Evolutionary conservation across 1,139 yeast genomes (phyloP), one percentile per base, ranked within the genome.

Genomic region (Ogataea hybrid): DNA sequence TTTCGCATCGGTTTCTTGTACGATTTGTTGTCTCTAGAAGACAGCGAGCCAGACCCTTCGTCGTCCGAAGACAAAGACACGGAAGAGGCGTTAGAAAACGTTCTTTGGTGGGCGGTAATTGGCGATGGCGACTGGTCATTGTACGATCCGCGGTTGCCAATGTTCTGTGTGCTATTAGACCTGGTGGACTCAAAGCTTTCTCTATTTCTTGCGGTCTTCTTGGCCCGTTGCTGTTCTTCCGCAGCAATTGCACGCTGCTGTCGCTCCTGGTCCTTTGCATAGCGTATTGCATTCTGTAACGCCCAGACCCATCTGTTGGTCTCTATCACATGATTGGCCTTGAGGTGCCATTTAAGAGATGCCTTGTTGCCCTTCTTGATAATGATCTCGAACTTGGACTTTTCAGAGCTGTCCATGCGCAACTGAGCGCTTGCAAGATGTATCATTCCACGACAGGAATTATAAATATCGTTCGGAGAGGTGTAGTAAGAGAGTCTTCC

Each of bases 271-370:
- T 90, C 97, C 57, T 87, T 87, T 5, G 95, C 86, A 49, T 74
- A 78, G 37, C 94, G 83, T 32, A 90, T 87, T 2, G 97, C 95
- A 56, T 86, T 87, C 60, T 88, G 95, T 36, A 92, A 71, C 2
- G 94, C 85, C 97, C 97, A 88, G 10, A 92, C 96, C 98, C 98
- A 92, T 54, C 95, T 74, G 57, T 85, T 90, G 0, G 97, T 88
- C 62, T 92, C 97, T n/a, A 85, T 85, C 0, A 95, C 90, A 62
- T 90, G 97, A 55, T 88, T 87, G 3, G 97, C 96, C 63, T 85
- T 87, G 52, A 92, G 72, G 57, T 88, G 96, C 86, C 95, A 90
- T 61, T 87, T 83, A 41, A 84, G 79, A 15, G 80, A 77, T 49
- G 75, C 73, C 3, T 60, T 61, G 30, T 58, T 62, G 17, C 71